Conservation (phyloP, 139 green algal species). For the Bryopsis sp. region DNA sequence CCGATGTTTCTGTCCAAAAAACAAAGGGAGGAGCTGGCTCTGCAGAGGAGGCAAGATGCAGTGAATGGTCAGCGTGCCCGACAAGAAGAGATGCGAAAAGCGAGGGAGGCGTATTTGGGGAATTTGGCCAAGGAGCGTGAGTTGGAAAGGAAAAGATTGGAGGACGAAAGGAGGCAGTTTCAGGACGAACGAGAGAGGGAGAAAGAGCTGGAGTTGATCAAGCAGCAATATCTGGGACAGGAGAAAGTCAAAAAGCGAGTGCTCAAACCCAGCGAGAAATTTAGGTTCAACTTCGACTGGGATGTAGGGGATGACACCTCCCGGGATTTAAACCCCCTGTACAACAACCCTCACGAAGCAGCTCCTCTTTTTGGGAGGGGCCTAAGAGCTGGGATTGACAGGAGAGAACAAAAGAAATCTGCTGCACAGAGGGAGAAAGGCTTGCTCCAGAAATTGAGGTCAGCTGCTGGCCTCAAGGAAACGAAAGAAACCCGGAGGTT, state of each 20-base stretch:
- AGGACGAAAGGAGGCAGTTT: conserved; percentile 17
- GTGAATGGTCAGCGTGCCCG: conserved; percentile 8
- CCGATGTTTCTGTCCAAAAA: conserved; percentile 86
- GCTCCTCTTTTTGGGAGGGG: conserved; percentile 87
- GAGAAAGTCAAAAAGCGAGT: conserved; percentile 67
- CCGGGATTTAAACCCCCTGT: conserved; percentile 85
- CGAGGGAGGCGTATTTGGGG: background rate
- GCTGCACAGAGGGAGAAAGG: conserved; percentile 54
- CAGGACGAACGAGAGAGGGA: conserved; percentile 61
- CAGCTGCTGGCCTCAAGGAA: conserved; percentile 36
- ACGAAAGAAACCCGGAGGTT: conserved; percentile 45
- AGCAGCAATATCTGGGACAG: conserved; percentile 80
- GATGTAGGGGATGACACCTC: conserved; percentile 88
- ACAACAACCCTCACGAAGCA: conserved; percentile 68
- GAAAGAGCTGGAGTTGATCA: conserved; percentile 83
- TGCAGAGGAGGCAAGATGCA: conserved; percentile 42
- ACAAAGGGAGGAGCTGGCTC: conserved; percentile 66
- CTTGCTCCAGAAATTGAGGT: conserved; percentile 32
- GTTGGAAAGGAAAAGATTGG: background rate
- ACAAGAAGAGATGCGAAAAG: conserved; percentile 16
- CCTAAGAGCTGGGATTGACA: conserved; percentile 84
- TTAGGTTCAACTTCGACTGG: conserved; percentile 97
- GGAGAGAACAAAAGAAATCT: conserved; percentile 86
- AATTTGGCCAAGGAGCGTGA: background rate
- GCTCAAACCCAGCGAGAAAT: conserved; percentile 79